These are phyloP conservation scores for Vigna mungo DNA, from an alignment of 306 rosid genomes.

Conservation along the genomic window DNA sequence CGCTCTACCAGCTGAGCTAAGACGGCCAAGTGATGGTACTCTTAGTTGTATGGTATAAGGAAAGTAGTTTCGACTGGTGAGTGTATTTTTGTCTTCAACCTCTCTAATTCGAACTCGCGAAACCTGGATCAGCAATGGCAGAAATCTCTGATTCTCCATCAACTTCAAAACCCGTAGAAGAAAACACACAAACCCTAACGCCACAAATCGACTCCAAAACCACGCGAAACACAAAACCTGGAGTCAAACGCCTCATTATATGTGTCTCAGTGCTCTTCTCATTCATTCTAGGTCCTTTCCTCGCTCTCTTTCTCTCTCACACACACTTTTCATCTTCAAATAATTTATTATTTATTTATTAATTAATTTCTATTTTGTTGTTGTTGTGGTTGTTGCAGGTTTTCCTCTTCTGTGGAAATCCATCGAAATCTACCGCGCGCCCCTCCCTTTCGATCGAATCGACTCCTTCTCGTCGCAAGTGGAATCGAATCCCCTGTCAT, in stretches of 20 bases:
- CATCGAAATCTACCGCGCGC: conserved; percentile 89
- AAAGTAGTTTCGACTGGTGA: too few relatives aligned
- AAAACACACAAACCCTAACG: conserved; percentile 17
- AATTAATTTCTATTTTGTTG: not conserved
- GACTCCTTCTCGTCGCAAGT: conserved; percentile 70
- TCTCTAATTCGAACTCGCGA: not conserved
- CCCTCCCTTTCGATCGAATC: conserved; percentile 78
- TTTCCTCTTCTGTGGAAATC: conserved; percentile 85
- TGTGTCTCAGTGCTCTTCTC: conserved; percentile 76
- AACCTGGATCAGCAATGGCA: conserved; percentile 57
- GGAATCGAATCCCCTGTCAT: conserved; percentile 61
- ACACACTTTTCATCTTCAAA: not conserved
- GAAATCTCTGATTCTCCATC: conserved; percentile 61
- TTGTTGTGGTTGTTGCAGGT: conserved; percentile 44
- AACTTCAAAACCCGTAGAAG: conserved; percentile 32
- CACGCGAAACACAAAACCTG: conserved; percentile 81
- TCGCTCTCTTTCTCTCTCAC: not conserved
- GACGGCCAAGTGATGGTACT: not conserved
- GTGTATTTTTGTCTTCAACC: not conserved
- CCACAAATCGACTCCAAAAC: conserved; percentile 56
- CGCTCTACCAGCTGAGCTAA: conserved; percentile 25
- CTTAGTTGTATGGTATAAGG: too few relatives aligned
- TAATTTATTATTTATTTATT: conserved; percentile 3
- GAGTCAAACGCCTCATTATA: conserved; percentile 75
- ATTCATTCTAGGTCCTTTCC: conserved; percentile 68